Conservation (phyloP, 148 eudicot genomes). For the Rhododendron henanense region DNA sequence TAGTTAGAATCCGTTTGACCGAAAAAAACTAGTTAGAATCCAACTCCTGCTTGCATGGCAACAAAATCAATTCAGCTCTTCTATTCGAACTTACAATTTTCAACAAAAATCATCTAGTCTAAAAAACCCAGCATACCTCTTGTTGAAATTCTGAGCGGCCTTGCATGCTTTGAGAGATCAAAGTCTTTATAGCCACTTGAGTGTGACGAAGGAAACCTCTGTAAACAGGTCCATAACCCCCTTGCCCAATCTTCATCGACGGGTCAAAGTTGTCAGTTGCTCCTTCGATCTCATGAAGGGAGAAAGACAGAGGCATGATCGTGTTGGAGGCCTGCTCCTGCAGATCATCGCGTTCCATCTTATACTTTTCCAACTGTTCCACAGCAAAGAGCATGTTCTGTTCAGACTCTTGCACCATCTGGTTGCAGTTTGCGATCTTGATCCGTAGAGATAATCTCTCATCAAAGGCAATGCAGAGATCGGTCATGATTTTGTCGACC, state of each 20-base stretch:
- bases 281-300: conserved; percentile 60
- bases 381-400: conserved; percentile 13
- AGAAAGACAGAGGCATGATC: conserved; percentile 29
- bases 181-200: conserved; percentile 75
- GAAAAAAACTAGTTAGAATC: too few species aligned
- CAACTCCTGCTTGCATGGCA: too few species aligned
- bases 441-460: conserved; percentile 43
- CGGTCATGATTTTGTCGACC: conserved; percentile 30
- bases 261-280: conserved; percentile 59
- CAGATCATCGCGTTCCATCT: conserved; percentile 62
- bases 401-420: conserved; percentile 50
- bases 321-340: conserved; percentile 25
- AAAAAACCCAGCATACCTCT: conserved; percentile 45
- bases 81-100: too few species aligned
- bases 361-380: conserved; percentile 28
- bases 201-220: conserved; percentile 63
- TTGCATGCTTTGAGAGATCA: conserved; percentile 48
- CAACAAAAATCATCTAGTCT: too few species aligned
- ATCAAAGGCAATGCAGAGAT: conserved; percentile 39
- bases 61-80: too few species aligned
- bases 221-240: conserved; percentile 70
- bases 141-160: conserved; percentile 69
- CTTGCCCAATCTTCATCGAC: conserved; percentile 73
- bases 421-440: conserved; percentile 45
- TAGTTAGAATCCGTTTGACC: too few species aligned